Evolutionary conservation across 2,329 filamentous ascomycete species (phyloP).

Genomic region (Trichoderma simmonsii): DNA sequence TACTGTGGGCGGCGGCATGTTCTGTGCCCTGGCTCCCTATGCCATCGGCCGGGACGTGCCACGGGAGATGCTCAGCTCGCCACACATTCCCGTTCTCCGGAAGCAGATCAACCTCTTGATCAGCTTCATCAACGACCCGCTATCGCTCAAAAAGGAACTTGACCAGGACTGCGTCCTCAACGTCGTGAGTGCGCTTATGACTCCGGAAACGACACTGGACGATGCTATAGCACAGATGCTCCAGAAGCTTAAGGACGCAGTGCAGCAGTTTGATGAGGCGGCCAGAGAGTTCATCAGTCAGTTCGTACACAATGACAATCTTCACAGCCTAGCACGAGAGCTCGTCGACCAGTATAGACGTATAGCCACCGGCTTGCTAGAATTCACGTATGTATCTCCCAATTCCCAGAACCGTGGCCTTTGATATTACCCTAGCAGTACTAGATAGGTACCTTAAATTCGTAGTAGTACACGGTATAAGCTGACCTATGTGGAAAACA

Average conservation of each 20-base stretch:
- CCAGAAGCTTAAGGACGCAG: conserved; percentile 24
- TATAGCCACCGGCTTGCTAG: conserved; percentile 32
- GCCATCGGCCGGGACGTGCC: conserved; percentile 22
- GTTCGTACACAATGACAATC: conserved; percentile 15
- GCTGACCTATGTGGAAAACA: conserved; percentile 16
- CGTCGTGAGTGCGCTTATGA: conserved; percentile 28
- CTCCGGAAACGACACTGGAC: conserved; percentile 24
- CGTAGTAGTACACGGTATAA: neutral
- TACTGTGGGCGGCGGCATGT: conserved; percentile 27
- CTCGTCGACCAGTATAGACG: conserved; percentile 32
- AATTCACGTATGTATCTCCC: conserved; percentile 32
- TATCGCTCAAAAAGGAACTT: conserved; percentile 36
- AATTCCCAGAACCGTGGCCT: neutral
- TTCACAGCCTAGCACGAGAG: conserved; percentile 19
- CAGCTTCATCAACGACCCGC: conserved; percentile 30
- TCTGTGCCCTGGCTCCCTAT: conserved; percentile 30
- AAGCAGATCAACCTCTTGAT: conserved; percentile 27
- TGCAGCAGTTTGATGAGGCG: conserved; percentile 26
- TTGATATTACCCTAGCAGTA: neutral
- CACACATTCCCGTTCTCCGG: conserved; percentile 22
- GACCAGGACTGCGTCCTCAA: conserved; percentile 29
- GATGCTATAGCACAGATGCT: conserved; percentile 25
- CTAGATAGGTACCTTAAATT: neutral
- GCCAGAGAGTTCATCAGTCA: conserved; percentile 20
- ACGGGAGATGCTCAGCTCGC: neutral